Percentiles rank a stretch among this genome's conserved stretches.
These are phyloP conservation scores for Sonneratia caseolaris DNA, from an alignment of 345 rosid genomes.

Conservation along the genomic window DNA sequence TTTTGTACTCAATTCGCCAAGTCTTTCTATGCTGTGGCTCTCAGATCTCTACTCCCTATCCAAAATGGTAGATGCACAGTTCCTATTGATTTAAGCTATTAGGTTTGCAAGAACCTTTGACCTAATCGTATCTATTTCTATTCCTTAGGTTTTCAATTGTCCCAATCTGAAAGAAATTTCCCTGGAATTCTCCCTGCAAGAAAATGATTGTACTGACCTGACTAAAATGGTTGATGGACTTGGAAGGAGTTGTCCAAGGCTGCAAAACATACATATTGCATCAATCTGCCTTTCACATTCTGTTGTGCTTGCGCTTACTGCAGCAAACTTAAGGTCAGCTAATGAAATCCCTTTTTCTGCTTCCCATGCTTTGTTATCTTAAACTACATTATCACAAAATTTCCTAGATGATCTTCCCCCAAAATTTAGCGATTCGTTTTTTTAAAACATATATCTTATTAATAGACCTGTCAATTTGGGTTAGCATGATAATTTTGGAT, in stretches of 20 bases:
- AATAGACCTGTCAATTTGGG: too few species aligned
- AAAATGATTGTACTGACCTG: slow-evolving; percentile 71
- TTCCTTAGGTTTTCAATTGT: slow-evolving; percentile 61
- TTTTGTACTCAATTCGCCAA: slow-evolving; percentile 63
- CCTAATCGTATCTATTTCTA: not conserved
- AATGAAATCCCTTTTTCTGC: not conserved
- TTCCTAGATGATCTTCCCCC: not conserved
- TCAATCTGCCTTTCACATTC: slow-evolving; percentile 73
- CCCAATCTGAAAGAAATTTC: slow-evolving; percentile 78
- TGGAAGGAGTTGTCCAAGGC: slow-evolving; percentile 64
- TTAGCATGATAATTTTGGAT: too few species aligned
- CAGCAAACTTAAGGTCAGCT: slow-evolving; percentile 69
- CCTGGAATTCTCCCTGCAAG: slow-evolving; percentile 71
- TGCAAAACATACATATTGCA: slow-evolving; percentile 82
- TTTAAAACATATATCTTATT: too few species aligned
- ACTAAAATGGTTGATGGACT: slow-evolving; percentile 50
- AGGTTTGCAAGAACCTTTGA: not conserved
- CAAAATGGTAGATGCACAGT: slow-evolving; percentile 49
- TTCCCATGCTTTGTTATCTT: not conserved
- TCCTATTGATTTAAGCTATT: not conserved
- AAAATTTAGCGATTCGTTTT: not conserved
- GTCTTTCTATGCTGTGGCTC: slow-evolving; percentile 85
- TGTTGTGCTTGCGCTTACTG: slow-evolving; percentile 77
- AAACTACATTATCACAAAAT: not conserved
- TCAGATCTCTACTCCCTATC: slow-evolving; percentile 67